These are phyloP conservation scores for Hordeum vulgare DNA, from an alignment of 176 grass and related monocot genomes.

Conservation along the genomic window MorexV3_pseudomolecules_assembly NC_058521.1:544518644-544519143, in stretches of 20 bases:
- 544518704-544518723: background rate
- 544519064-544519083: background rate
- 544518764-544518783: background rate
- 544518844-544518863: background rate
- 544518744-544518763: background rate
- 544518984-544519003: background rate
- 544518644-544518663: background rate
- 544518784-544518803: background rate
- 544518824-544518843: background rate
- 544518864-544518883: background rate
- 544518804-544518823: background rate
- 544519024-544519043: background rate
- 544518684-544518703: background rate
- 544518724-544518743: background rate
- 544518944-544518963: background rate
- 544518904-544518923: constrained; percentile 1
- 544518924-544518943: background rate
- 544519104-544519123: too few species aligned
- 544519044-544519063: background rate
- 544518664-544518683: background rate
- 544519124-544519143: too few species aligned
- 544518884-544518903: background rate
- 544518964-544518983: background rate
- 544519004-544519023: background rate
- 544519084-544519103: too few species aligned